These are phyloP conservation scores for Boletus patriciae DNA, from an alignment of 768 basidiomycete genomes.

Conservation along the genomic window DNA sequence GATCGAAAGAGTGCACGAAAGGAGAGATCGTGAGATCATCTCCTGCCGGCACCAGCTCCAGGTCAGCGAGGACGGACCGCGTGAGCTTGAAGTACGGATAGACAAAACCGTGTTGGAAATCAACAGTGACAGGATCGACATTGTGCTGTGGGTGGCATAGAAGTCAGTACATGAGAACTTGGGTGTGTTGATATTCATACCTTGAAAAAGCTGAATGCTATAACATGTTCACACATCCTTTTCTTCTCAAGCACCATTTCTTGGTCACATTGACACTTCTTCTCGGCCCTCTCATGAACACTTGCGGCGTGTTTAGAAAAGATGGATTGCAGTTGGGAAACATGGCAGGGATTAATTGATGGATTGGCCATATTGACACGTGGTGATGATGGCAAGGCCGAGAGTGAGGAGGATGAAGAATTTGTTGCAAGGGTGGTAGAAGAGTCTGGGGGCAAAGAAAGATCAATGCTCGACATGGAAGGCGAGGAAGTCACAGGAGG, in stretches of 20 bases:
- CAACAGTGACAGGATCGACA: not conserved
- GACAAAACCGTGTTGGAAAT: not conserved
- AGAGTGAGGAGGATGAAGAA: no score
- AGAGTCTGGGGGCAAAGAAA: no score
- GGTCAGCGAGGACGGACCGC: accelerated
- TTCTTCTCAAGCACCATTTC: not conserved
- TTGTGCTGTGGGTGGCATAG: not conserved
- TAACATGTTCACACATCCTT: not conserved
- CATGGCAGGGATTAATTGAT: not conserved
- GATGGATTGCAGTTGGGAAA: not conserved
- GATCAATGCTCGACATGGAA: no score
- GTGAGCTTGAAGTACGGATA: conserved; percentile 1
- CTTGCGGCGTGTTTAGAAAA: not conserved
- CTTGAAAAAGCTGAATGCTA: not conserved
- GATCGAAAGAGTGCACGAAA: not conserved
- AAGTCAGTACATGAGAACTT: not conserved
- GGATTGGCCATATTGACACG: no score
- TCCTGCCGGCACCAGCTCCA: not conserved
- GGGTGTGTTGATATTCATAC: not conserved
- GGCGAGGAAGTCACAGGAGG: no score
- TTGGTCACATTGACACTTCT: not conserved
- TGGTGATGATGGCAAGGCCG: no score
- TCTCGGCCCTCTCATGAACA: no score
- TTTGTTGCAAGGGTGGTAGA: no score
- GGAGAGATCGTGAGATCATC: no score